Base-by-base conservation (phyloP, 768 basidiomycete genomes). In the Chalciporus piperatus region DNA sequence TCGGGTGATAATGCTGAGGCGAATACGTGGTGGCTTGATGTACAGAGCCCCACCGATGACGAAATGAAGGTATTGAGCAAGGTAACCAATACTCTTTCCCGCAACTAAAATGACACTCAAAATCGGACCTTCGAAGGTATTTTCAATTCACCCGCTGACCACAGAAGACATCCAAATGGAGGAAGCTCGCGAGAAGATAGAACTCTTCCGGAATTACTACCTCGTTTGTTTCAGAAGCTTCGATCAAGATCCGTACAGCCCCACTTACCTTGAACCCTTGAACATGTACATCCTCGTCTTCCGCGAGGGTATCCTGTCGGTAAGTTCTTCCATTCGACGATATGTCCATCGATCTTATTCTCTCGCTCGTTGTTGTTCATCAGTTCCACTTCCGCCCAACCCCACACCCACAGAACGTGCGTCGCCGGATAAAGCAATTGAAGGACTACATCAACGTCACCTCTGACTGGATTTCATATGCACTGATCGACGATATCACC, bases 271-370 rank as follows among this genome's bases (percentile, higher is more conserved):
- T 41, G 96, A 99, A 68, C 97, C 97, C 14, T 77, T 98, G 57
- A 99, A 99, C 72, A 98, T 98, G 96, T 99, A 99, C 72, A 96
- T 99, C 60, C 90, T 98, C 60, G 97, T 99, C 44, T 98, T 99
- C 74, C 81, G 96, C 20, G 97, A 98, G 68, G 97, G 97, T 16
- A 98, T 85, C 2, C 75, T 98, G 44, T 97, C 93, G 9, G 95
- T 97, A 62, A 62, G 87, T 78, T 46, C 10, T 46, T 27, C 49
- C 19, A 44, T 37, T 22, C 17, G 10, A 19, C 2, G 20, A 41
- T n/a, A 11, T 1, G 28, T 8, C 8, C 11, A 16, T 37, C 5
- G 20, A 3, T 9, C 37, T 30, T 38, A 17, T 44, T 39, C 56
- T 51, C 43, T 47, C 27, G 41, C 38, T 45, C 30, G 20, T 22